Percentiles rank a stretch among this genome's conserved stretches.
Conservation (phyloP, 345 rosid species). For the Corchorus olitorius region DNA sequence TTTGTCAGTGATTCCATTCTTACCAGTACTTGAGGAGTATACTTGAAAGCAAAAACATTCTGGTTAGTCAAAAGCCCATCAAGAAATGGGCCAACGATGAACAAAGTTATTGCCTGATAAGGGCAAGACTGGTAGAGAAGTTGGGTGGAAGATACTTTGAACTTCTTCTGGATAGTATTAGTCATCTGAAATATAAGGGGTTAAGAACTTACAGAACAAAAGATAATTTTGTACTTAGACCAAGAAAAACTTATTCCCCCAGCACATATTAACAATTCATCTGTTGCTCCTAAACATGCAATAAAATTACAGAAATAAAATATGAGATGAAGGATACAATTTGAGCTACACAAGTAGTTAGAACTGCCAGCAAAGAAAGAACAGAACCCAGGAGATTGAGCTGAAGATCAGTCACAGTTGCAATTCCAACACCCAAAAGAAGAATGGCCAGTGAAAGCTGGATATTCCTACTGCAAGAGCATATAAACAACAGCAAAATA, state of each 20-base stretch:
- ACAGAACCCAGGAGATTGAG: slow-evolving; percentile 92
- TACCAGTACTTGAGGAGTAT: slow-evolving; percentile 97
- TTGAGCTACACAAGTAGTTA: slow-evolving; percentile 98
- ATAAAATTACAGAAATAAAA: neutral
- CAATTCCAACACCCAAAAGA: slow-evolving; percentile 98
- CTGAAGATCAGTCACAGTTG: slow-evolving; percentile 98
- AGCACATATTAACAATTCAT: neutral
- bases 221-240: neutral
- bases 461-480: slow-evolving; percentile 72
- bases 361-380: slow-evolving; percentile 86
- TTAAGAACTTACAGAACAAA: slow-evolving; percentile 48
- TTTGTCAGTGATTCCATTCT: slow-evolving; percentile 31
- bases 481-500: slow-evolving; percentile 23
- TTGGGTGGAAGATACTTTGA: slow-evolving; percentile 98
- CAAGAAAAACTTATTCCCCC: neutral
- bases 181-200: slow-evolving; percentile 74
- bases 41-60: slow-evolving; percentile 96
- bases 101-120: slow-evolving; percentile 92
- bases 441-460: slow-evolving; percentile 84
- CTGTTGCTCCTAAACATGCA: slow-evolving; percentile 24
- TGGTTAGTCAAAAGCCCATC: slow-evolving; percentile 91
- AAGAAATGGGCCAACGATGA: slow-evolving; percentile 89
- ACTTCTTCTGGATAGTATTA: slow-evolving; percentile 99
- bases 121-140: slow-evolving; percentile 99
- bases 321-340: slow-evolving; percentile 73